phyloP scores from a whole-genome alignment of 2,329 filamentous ascomycete genomes.

The Penicillium sp. region DNA sequence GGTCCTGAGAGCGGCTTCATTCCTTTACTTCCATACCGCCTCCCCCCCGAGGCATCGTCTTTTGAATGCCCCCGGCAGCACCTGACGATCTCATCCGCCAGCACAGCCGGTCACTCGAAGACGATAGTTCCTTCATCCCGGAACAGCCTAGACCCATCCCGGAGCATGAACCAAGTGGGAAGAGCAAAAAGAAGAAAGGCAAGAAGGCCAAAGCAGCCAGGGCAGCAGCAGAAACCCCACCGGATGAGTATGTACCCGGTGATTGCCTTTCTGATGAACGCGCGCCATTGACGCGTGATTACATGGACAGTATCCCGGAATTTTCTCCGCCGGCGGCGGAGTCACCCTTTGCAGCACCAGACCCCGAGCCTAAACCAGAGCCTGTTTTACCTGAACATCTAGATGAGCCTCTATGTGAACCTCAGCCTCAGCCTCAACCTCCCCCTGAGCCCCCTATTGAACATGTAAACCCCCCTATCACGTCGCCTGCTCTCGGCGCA shows the following conservation, averaged over 20 bases:
- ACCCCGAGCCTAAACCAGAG: constrained; percentile 13
- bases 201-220: constrained; percentile 40
- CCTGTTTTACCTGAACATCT: not conserved
- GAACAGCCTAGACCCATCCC: constrained; percentile 27
- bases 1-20: constrained; percentile 34
- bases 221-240: constrained; percentile 31
- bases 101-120: constrained; percentile 37
- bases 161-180: constrained; percentile 38
- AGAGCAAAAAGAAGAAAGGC: constrained; percentile 43
- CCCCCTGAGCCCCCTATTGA: constrained; percentile 10
- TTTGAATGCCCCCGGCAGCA: constrained; percentile 47
- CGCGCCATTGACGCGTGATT: constrained; percentile 10
- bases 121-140: constrained; percentile 30
- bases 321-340: constrained; percentile 30
- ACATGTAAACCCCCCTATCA: constrained; percentile 26
- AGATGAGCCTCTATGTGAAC: not conserved
- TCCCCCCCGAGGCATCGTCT: constrained; percentile 32
- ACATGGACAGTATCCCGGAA: constrained; percentile 27
- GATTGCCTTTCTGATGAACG: constrained; percentile 1
- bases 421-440: not conserved
- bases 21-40: constrained; percentile 22
- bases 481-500: constrained; percentile 42
- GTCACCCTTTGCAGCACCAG: constrained; percentile 31
- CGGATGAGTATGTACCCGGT: constrained; percentile 37
- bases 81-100: constrained; percentile 42